These are phyloP conservation scores for Euptelea pleiosperma DNA, from an alignment of 164 flowering plant genomes.

Conservation along the genomic window DNA sequence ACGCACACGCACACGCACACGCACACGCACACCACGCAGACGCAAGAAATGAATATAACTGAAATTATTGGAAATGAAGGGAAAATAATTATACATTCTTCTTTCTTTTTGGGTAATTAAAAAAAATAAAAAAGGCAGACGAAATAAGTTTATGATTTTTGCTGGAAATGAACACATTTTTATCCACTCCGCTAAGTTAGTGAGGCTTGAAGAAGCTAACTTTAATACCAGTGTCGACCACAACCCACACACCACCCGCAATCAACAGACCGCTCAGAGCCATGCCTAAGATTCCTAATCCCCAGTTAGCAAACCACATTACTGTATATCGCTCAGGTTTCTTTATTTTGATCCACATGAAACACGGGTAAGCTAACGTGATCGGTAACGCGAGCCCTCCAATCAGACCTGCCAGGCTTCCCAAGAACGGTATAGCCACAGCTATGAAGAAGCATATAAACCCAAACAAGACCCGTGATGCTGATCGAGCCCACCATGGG, in stretches of 20 bases:
- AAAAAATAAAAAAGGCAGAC: too few relatives aligned
- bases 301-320: constrained; percentile 60
- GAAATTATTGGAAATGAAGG: too few relatives aligned
- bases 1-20: too few relatives aligned
- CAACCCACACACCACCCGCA: constrained; percentile 49
- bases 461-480: constrained; percentile 46
- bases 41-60: too few relatives aligned
- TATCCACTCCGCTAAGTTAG: too few relatives aligned
- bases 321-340: constrained; percentile 43
- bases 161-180: too few relatives aligned
- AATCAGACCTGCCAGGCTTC: constrained; percentile 42
- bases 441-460: constrained; percentile 47
- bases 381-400: constrained; percentile 73
- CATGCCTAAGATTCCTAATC: constrained; percentile 52
- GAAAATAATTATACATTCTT: too few relatives aligned
- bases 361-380: constrained; percentile 77
- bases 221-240: constrained; percentile 45
- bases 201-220: constrained; percentile 65
- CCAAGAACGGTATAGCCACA: constrained; percentile 62
- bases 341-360: constrained; percentile 70
- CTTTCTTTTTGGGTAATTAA: too few relatives aligned
- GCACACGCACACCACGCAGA: too few relatives aligned
- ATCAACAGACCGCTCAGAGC: constrained; percentile 37
- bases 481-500: constrained; percentile 44
- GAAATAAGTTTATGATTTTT: too few relatives aligned